Evolutionary conservation across 129 eudicot species (phyloP).

Genomic region (Centaurea solstitialis): DNA sequence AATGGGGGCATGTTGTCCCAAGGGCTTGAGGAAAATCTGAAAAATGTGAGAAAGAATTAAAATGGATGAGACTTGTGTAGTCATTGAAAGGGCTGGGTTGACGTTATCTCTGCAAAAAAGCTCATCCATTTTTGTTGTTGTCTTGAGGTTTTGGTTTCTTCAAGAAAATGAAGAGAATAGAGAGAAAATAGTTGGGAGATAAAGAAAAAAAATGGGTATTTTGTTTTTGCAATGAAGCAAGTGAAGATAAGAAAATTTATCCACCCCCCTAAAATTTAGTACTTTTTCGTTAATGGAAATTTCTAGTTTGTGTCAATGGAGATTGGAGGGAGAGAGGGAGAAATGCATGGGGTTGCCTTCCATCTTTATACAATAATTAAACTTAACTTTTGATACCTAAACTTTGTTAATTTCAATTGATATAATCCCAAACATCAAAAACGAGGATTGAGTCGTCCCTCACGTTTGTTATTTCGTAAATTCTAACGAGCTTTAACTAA

Average conservation of each 20-base stretch:
- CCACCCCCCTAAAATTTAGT: not conserved
- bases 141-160: not conserved
- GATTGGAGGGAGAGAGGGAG: not conserved
- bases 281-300: not conserved
- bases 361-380: not conserved
- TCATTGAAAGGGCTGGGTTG: constrained; percentile 82
- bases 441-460: not conserved
- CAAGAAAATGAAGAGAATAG: not conserved
- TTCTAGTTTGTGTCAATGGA: not conserved
- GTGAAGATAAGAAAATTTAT: not conserved
- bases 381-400: too few relatives aligned
- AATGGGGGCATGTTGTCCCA: constrained; percentile 77
- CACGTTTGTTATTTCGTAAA: too few relatives aligned
- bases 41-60: constrained; percentile 80
- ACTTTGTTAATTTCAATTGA: too few relatives aligned
- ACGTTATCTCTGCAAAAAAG: constrained; percentile 39
- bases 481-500: too few relatives aligned
- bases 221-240: not conserved
- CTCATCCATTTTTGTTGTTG: not conserved
- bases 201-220: not conserved
- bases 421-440: too few relatives aligned
- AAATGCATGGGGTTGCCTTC: not conserved
- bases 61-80: constrained; percentile 72
- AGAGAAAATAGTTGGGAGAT: not conserved
- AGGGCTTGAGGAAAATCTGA: constrained; percentile 68